Evolutionary conservation across 2,329 filamentous ascomycete species (phyloP).

Genomic region (Cadophora sp.): DNA sequence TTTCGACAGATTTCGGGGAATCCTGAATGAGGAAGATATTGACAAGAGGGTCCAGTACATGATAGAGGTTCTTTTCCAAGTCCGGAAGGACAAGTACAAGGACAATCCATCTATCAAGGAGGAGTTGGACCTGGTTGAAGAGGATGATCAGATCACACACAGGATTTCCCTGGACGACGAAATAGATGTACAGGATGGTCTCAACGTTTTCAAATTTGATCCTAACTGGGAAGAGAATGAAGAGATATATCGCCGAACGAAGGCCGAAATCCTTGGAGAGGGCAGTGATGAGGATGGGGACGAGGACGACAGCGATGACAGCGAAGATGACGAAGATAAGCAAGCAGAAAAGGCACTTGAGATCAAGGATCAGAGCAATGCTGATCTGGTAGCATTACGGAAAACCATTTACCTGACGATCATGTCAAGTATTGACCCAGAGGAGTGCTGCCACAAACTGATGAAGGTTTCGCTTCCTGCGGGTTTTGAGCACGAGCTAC

Average conservation of each 20-base stretch:
- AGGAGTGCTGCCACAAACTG: slow-evolving; percentile 96
- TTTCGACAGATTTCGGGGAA: slow-evolving; percentile 94
- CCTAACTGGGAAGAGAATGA: slow-evolving; percentile 90
- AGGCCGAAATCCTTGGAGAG: slow-evolving; percentile 93
- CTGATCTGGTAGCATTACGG: slow-evolving; percentile 90
- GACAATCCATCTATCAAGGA: slow-evolving; percentile 90
- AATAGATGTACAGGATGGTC: slow-evolving; percentile 81
- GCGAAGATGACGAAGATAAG: slow-evolving; percentile 74
- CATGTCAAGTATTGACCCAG: slow-evolving; percentile 94
- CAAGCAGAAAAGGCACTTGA: slow-evolving; percentile 84
- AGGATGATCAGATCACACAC: slow-evolving; percentile 98
- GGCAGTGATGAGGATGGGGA: slow-evolving; percentile 82
- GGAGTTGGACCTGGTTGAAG: slow-evolving; percentile 93
- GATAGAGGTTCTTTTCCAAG: slow-evolving; percentile 97
- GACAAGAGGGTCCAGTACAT: slow-evolving; percentile 99
- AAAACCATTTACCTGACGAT: slow-evolving; percentile 97
- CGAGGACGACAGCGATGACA: slow-evolving; percentile 68
- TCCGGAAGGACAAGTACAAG: slow-evolving; percentile 95
- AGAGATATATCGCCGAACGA: slow-evolving; percentile 85
- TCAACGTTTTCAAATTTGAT: slow-evolving; percentile 97
- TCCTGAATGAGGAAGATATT: slow-evolving; percentile 95
- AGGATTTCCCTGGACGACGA: slow-evolving; percentile 81
- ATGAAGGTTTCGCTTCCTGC: slow-evolving; percentile 90
- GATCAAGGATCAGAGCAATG: slow-evolving; percentile 97
- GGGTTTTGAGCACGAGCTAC: slow-evolving; percentile 87